Evolutionary conservation across 1,284 basidiomycete species (phyloP), one percentile per base, ranked within the genome.

Genomic region (Puccinia novopanici): DNA sequence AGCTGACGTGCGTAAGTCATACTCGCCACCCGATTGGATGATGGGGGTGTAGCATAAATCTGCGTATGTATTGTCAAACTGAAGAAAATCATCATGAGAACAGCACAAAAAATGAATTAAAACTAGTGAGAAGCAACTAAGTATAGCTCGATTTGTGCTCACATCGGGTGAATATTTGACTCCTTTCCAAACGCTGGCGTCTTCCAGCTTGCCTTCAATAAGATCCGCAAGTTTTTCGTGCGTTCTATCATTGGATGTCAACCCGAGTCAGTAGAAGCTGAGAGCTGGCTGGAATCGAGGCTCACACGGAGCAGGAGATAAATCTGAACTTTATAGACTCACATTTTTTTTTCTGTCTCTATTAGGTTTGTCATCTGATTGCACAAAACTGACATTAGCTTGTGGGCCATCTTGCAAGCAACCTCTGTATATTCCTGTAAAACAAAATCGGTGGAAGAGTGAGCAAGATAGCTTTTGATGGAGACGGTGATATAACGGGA

Each of bases 21-120:
- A 98, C 57, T 91, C 91, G 22, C 93, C 92, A 77, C 92, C 92
- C 2, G 95, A 98, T 85, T 98, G 95, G 84, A 98, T 93, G 85
- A 98, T 95, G 3, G 96, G 95, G 5, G 93, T 91, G 86, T 96
- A 98, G 83, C 93, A 93, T 87, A 95, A 96, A 86, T 98, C 95
- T 2, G 93, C 92, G 15, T 92, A 89, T 37, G 88, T 88, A 89
- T 93, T 94, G 85, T 99, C 95, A 81, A 95, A 79, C 76, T 71
- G 24, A 40, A 57, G 15, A 22, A 70, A 15, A 24, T 12, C 22
- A 59, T 17, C 27, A 22, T 59, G 27, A 24, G 27, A 42, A 61
- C 8, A n/a, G 15, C 15, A 68, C 27, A 55, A 22, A 6, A 12
- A 54, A 50, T 12, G 6, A 22, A 70, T 8, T 15, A 34, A 77